phyloP scores from a whole-genome alignment of 208 protist species.

The Strigomonas galati region DNA sequence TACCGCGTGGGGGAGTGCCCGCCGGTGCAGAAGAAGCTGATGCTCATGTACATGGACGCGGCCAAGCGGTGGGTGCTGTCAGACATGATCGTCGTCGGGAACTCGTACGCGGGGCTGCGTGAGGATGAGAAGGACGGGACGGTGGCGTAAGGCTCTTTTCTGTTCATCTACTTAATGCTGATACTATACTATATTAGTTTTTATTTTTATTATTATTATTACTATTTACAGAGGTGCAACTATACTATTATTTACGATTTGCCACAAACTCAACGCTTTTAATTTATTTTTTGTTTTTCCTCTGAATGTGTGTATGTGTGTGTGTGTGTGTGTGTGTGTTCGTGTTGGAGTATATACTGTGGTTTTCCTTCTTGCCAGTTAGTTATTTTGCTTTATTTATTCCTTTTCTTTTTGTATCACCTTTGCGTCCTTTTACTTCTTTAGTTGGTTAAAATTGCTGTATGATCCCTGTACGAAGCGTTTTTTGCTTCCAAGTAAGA shows the following conservation, averaged over 20 bases:
- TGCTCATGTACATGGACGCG: constrained; percentile 73
- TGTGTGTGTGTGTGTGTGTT: no score
- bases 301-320: no score
- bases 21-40: constrained; percentile 60
- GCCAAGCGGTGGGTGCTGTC: constrained; percentile 61
- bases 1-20: constrained; percentile 49
- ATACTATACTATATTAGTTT: neutral
- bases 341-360: no score
- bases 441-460: neutral
- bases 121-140: no score
- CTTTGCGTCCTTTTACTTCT: neutral
- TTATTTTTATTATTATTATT: no score
- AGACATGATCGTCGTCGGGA: constrained; percentile 34
- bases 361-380: no score
- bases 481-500: neutral
- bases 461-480: neutral
- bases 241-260: no score
- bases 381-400: constrained; percentile 2
- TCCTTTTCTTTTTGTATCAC: neutral
- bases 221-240: no score
- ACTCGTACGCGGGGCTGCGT: neutral
- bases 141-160: neutral
- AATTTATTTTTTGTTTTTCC: no score
- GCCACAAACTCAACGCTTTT: no score
- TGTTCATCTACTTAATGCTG: neutral